Percentiles rank a stretch among this genome's conserved stretches.
phyloP scores from a whole-genome alignment of 495 filamentous ascomycete species.

The Penicillium alfredii region DNA sequence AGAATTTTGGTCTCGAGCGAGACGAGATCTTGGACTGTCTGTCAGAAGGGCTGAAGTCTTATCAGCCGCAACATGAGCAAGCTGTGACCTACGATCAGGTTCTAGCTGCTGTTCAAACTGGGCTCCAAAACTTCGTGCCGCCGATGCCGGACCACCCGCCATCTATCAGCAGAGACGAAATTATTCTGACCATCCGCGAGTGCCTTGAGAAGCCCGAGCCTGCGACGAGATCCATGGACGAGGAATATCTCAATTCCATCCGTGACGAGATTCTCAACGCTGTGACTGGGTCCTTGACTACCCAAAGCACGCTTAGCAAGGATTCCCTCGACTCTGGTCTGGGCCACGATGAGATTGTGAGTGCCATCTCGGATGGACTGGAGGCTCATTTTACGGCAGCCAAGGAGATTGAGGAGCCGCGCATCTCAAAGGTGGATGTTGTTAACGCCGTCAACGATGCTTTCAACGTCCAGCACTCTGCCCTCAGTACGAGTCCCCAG shows the following conservation, averaged over 20 bases:
- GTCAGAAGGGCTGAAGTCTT: conserved; percentile 73
- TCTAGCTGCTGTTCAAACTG: conserved; percentile 72
- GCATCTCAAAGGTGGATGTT: conserved; percentile 44
- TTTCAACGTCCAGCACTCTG: conserved; percentile 42
- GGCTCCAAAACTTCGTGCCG: conserved; percentile 68
- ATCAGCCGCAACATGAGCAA: conserved; percentile 52
- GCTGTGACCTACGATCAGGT: conserved; percentile 72
- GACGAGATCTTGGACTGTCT: conserved; percentile 84
- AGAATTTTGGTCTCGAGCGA: conserved; percentile 81
- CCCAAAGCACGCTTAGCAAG: conserved; percentile 43
- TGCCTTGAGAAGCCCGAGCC: conserved; percentile 46
- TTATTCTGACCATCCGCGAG: conserved; percentile 67
- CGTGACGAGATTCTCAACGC: conserved; percentile 39
- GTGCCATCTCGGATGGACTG: conserved; percentile 38
- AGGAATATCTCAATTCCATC: conserved; percentile 28
- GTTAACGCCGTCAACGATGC: conserved; percentile 52
- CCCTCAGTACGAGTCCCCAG: conserved; percentile 18
- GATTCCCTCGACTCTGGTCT: conserved; percentile 45
- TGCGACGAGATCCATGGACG: conserved; percentile 12
- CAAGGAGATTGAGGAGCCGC: conserved; percentile 32
- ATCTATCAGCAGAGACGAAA: conserved; percentile 68
- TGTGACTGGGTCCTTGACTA: conserved; percentile 31
- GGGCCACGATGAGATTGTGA: conserved; percentile 41
- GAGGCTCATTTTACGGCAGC: conserved; percentile 36
- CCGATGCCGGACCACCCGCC: conserved; percentile 61